Base-by-base conservation (phyloP, 345 rosid species). In the Euphorbia tirucalli region DNA sequence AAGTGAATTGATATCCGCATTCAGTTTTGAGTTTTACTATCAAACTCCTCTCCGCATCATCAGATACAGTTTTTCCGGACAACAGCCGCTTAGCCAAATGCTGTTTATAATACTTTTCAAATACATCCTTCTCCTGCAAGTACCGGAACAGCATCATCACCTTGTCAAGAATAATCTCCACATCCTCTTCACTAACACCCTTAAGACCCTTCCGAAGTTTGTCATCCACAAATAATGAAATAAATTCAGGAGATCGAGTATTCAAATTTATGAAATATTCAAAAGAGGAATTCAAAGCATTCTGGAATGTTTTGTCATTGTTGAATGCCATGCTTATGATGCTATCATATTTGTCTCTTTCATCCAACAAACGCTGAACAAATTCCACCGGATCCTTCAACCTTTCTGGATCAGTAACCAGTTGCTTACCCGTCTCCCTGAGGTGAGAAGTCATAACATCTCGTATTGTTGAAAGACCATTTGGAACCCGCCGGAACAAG, bases 141-240 rank as follows among this genome's bases (percentile, higher is more conserved):
- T 95, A 95, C 25, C 99, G 96, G 88, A 95, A 95, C 71, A 95
- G 80, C 99, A 90, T 92, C 99, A 95, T 95, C 59, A 95, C 99
- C 83, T 95, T 95, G 79, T 95, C 99, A 27, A 95, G 97, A 67
- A 92, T 84, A 65, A 84, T 73, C 82, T 95, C 99, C 70, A 92
- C 97, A 76, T 92, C 99, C 78, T 83, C 96, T 80, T 95, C 99
- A 25, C 90, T 79, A 6, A 89, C 92, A 37, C 97, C 99, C 81
- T 90, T 90, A 59, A 95, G 80, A 43, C 99, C 99, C 80, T 90
- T 95, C 24, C 97, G 84, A 25, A 95, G 88, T 74, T 92, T 95
- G 85, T 95, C 97, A 78, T 95, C 97, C 77, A 95, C 93, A 69
- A 88, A 95, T 83, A 95, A 72, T 27, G 99, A 95, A 73, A 95